Base-by-base conservation (phyloP, 306 rosid species). In the Quercus dentata region DNA sequence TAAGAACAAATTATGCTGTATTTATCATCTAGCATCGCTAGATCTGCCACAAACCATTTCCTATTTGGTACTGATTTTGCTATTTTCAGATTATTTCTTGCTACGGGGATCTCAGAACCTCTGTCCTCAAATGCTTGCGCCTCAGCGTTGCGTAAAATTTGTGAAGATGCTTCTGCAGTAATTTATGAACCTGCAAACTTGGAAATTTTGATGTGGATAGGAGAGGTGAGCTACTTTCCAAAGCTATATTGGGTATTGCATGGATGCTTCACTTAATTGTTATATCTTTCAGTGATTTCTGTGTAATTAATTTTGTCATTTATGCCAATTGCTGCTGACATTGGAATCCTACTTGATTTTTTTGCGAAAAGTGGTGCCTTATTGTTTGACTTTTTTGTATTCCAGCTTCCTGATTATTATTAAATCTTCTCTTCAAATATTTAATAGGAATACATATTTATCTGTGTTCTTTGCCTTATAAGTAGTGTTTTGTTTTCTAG, bases 181-280 rank as follows among this genome's bases (percentile, higher is more conserved):
- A 90, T 94, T 74, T 90, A 76, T 87, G 99, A 94, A 81, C 94
- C 90, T 83, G 88, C 91, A n/a, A 91, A 91, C 89, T 86, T 94
- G 92, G 99, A 94, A 89, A 86, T 94, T 65, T 83, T 94, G 79
- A 90, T 94, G 90, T 94, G 99, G 99, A 87, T 94, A 58, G 99
- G 97, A 88, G 97, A 94, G 99, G 99, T 92, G 79, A 77, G 85
- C 56, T 81, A 23, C 82, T 85, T 54, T 52, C 62, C 49, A 58
- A 59, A 74, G 69, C 71, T 57, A 58, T 23, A 21, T 30, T 63
- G 56, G 74, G 78, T 44, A 41, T 76, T 27, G n/a, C 21, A 44
- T 27, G 14, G 46, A 28, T 30, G 49, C 52, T 18, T 76, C 19
- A 20, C 30, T 52, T 51, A 28, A 17, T 6, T 76, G 49, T 57